Conservation (phyloP, 108 stramenopile genomes). For the Cafeteria roenbergensis region DNA sequence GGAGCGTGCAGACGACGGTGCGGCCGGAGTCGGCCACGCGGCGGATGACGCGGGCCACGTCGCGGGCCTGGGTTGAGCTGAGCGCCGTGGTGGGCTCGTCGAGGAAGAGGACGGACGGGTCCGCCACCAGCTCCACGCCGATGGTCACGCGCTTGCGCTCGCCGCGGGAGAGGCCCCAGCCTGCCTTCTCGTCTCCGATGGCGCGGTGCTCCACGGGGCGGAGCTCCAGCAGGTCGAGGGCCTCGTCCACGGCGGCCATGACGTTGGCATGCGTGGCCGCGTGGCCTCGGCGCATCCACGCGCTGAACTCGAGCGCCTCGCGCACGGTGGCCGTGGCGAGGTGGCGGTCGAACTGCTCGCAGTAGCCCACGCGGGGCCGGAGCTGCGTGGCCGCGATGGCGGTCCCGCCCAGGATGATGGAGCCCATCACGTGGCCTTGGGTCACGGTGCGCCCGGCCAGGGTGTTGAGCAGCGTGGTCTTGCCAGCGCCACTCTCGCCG, state of each 20-base stretch:
- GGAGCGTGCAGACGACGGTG: constrained; percentile 38
- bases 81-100: constrained; percentile 66
- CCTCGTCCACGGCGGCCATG: constrained; percentile 46
- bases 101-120: constrained; percentile 34
- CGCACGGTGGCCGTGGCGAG: constrained; percentile 61
- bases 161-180: constrained; percentile 42
- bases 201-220: constrained; percentile 52
- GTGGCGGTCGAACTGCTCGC: constrained; percentile 64
- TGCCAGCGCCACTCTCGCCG: constrained; percentile 45
- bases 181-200: constrained; percentile 43
- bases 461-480: constrained; percentile 56
- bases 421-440: constrained; percentile 1
- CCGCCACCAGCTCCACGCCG: constrained; percentile 51
- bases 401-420: constrained; percentile 20
- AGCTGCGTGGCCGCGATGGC: constrained; percentile 12
- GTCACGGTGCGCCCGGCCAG: constrained; percentile 58
- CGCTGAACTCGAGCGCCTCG: constrained; percentile 67
- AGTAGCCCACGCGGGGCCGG: constrained; percentile 63
- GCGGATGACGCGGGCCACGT: constrained; percentile 46
- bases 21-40: constrained; percentile 42
- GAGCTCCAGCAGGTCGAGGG: constrained; percentile 62
- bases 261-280: constrained; percentile 45
- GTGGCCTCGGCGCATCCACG: constrained; percentile 54
- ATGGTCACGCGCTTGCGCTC: constrained; percentile 42
- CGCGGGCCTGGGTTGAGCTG: constrained; percentile 47